Base-by-base conservation (phyloP, 176 grass and related monocot genomes). In the Juncus effusus region DNA sequence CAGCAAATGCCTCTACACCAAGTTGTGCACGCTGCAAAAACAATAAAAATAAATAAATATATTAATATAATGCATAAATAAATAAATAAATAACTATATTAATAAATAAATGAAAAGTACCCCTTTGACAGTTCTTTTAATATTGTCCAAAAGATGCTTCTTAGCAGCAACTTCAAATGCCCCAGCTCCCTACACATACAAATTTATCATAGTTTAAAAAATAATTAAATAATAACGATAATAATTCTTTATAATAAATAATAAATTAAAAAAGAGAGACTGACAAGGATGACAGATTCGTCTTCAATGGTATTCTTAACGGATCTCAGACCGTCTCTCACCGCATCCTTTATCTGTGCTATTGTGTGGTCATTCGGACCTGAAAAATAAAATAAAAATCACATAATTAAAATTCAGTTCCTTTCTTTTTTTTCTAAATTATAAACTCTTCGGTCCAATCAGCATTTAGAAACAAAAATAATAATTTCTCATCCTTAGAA, bases 301-400 rank as follows among this genome's bases (percentile, higher is more conserved):
- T 97, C 94, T 76, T 97, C 94, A 7, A 97, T 10, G 35, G 94
- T 89, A 64, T 97, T 97, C 78, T 97, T 97, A 51, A 97, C 85
- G 69, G 88, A 84, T 67, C 88, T 92, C 78, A 97, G 73, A 70
- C 94, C 94, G 78, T 97, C 94, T 11, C 94, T 77, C 52, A 82
- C 77, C 38, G 94, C 94, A 78, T 97, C 94, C 78, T 92, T 97
- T 45, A 97, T 92, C 86, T 97, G 94, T 53, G 94, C 94, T 54
- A 97, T 97, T 11, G 94, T 97, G 70, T 97, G 94, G 59, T 97
- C 88, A 86, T 97, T 97, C 36, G 93, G 94, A 38, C 94, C 94
- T 97, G 82, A 42, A 70, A 79, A 28, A 36, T 35, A 64, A 19
- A 59, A 38, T 45, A 10, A 5, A 53, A 58, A 28, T 28, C 19